A percentile compares a stretch with the other conserved stretches of the same genome.
These are phyloP conservation scores for Rhazya stricta DNA, from an alignment of 257 asterid species.

Conservation along the genomic window DNA sequence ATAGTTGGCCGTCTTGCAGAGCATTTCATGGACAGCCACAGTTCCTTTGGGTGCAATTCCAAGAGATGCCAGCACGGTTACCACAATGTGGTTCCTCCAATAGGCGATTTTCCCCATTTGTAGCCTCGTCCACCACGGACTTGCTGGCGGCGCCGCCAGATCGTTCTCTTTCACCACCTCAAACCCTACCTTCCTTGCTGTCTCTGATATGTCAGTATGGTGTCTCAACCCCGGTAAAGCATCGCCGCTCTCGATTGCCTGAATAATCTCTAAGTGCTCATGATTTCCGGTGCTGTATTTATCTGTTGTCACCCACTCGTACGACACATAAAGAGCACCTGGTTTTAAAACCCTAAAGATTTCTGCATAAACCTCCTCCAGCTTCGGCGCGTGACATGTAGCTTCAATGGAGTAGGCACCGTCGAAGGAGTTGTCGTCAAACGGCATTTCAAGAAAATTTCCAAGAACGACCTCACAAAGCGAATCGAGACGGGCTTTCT, in stretches of 20 bases:
- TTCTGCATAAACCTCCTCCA: constrained; percentile 6
- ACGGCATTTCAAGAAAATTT: constrained; percentile 5
- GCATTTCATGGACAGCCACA: constrained; percentile 79
- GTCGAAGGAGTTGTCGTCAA: constrained; percentile 1
- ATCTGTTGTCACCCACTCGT: constrained; percentile 8
- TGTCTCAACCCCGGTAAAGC: constrained; percentile 9
- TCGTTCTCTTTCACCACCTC: constrained; percentile 4
- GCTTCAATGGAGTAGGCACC: constrained; percentile 10
- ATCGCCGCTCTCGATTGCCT: neutral
- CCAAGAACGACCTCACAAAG: neutral
- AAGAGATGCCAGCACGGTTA: constrained; percentile 6
- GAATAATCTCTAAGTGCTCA: constrained; percentile 1
- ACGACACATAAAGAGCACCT: neutral
- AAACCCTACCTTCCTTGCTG: constrained; percentile 3
- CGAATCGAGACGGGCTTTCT: constrained; percentile 4
- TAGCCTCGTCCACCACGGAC: constrained; percentile 6
- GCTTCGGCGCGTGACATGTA: constrained; percentile 8
- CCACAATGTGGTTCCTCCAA: constrained; percentile 1
- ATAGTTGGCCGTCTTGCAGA: constrained; percentile 28
- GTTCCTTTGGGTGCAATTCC: constrained; percentile 74
- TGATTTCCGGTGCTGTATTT: neutral
- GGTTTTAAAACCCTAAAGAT: constrained; percentile 1
- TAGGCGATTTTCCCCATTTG: neutral
- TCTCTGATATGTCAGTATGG: neutral
- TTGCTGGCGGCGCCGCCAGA: neutral